Percentiles rank a stretch among this genome's conserved stretches.
These are phyloP conservation scores for Fusarium cyanostomum DNA, from an alignment of 2,329 filamentous ascomycete species.

Conservation along the genomic window DNA sequence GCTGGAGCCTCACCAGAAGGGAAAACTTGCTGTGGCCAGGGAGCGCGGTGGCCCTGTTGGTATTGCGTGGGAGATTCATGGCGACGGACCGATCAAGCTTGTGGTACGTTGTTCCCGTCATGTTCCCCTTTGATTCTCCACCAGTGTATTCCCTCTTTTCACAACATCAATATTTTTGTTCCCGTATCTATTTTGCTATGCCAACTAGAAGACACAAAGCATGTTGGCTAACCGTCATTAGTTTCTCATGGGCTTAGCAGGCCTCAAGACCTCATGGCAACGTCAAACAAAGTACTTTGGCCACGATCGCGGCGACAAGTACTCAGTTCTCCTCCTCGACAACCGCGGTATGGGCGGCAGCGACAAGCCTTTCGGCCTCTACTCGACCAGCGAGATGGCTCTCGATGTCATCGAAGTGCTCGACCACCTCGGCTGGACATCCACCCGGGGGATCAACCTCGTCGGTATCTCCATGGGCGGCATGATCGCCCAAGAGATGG, in stretches of 20 bases:
- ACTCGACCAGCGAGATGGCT: conserved; percentile 88
- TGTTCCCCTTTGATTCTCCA: conserved; percentile 12
- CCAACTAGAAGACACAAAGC: too few relatives aligned
- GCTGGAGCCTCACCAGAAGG: conserved; percentile 71
- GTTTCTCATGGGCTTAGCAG: conserved; percentile 85
- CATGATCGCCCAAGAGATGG: conserved; percentile 90
- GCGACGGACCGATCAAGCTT: conserved; percentile 75
- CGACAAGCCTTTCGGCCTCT: conserved; percentile 79
- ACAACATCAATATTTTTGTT: background rate
- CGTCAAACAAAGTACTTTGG: conserved; percentile 85
- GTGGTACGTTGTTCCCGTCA: conserved; percentile 65
- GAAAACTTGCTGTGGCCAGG: conserved; percentile 70
- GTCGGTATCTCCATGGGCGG: conserved; percentile 86
- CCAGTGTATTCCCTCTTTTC: conserved; percentile 4
- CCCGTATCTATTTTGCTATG: background rate
- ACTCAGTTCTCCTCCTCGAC: conserved; percentile 80
- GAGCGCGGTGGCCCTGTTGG: conserved; percentile 78
- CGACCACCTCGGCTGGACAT: conserved; percentile 74
- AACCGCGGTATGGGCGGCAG: conserved; percentile 86
- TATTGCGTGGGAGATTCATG: conserved; percentile 83
- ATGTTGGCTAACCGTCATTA: conserved; percentile 46
- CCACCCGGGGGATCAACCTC: conserved; percentile 66
- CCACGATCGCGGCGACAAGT: conserved; percentile 72
- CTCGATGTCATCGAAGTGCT: conserved; percentile 76
- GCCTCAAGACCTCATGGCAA: conserved; percentile 76